Base-by-base conservation (phyloP, 2,329 filamentous ascomycete genomes). In the Magnaporthales sp. region DNA sequence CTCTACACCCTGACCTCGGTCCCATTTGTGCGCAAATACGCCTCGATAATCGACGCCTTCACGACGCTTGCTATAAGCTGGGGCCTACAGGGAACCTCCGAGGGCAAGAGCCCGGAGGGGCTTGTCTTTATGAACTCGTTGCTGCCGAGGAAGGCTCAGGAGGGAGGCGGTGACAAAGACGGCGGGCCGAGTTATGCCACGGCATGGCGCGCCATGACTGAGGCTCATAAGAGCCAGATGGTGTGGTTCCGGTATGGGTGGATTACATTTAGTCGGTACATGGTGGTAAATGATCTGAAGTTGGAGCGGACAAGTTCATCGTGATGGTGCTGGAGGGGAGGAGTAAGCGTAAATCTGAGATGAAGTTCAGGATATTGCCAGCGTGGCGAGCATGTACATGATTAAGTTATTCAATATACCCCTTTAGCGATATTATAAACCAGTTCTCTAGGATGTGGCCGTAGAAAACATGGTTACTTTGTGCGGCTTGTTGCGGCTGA, bases 161-260 rank as follows among this genome's bases (percentile, higher is more conserved):
- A 73, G 2, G 79, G 78, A 13, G 75, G 78, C 4, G 86, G 89
- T 70, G 9, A n/a, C 9, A 38, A 32, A 4, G 29, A 31, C 30
- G 82, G 89, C 69, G 85, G 73, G 2, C 78, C 78, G 63, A 80
- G 78, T n/a, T 76, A 81, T 67, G 75, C 75, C 10, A 81, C 83
- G 31, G 94, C 92, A 8, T 90, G 93, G 80, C 84, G 81, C 66
- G 93, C 95, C 32, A 99, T 99, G 95, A 93, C 91, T 1, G 83
- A 85, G 66, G 94, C 91, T 30, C 95, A 99, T 80, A 83, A 88
- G 79, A 97, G 93, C 77, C 95, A 99, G 83, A 99, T 99, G 95
- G 87, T 91, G 51, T 99, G 95, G 95, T 99, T 98, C 75, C 87
- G 95, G 8, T 98, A 93, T 86, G 92, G 93, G 2, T 99, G 93